A percentile compares a stretch with the other conserved stretches of the same genome.
These are phyloP conservation scores for Lachancea nothofagi DNA, from an alignment of 805 yeast genomes.

Conservation along the genomic window DNA sequence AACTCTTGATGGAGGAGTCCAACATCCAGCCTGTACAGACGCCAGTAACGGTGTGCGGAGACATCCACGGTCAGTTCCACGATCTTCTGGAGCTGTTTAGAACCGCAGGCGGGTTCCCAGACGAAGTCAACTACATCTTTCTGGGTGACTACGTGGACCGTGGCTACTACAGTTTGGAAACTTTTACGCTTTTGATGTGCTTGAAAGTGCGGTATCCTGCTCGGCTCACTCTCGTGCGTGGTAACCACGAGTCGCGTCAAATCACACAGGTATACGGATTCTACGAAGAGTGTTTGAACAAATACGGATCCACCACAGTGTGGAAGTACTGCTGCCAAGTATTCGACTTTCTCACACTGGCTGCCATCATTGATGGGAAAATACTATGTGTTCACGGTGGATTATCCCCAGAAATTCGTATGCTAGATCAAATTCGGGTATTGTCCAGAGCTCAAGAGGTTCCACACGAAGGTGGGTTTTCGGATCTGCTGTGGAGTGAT, in stretches of 20 bases:
- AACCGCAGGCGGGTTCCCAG: constrained; percentile 89
- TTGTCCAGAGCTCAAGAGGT: constrained; percentile 95
- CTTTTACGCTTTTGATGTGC: constrained; percentile 90
- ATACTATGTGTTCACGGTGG: constrained; percentile 97
- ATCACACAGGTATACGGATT: constrained; percentile 99
- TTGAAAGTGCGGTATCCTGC: constrained; percentile 83
- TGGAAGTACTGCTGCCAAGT: constrained; percentile 97
- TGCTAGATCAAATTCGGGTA: constrained; percentile 94
- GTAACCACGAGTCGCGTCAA: constrained; percentile 96
- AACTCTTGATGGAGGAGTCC: constrained; percentile 90
- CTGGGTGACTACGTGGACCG: constrained; percentile 96
- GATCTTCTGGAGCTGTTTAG: constrained; percentile 86
- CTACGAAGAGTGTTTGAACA: constrained; percentile 90
- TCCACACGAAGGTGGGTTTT: constrained; percentile 98
- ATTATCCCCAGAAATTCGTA: constrained; percentile 90
- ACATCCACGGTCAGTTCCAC: constrained; percentile 97
- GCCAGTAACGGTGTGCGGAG: constrained; percentile 96
- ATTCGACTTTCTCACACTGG: constrained; percentile 86
- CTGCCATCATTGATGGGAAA: constrained; percentile 93
- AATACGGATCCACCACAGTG: constrained; percentile 90
- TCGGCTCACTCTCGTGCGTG: constrained; percentile 84
- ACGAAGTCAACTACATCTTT: constrained; percentile 74
- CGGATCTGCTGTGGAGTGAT: constrained; percentile 96
- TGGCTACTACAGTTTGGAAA: constrained; percentile 93
- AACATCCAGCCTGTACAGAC: constrained; percentile 90